Evolutionary conservation across 768 basidiomycete species (phyloP), one percentile per base, ranked within the genome.

Genomic region (Rhizopogon roseolus): DNA sequence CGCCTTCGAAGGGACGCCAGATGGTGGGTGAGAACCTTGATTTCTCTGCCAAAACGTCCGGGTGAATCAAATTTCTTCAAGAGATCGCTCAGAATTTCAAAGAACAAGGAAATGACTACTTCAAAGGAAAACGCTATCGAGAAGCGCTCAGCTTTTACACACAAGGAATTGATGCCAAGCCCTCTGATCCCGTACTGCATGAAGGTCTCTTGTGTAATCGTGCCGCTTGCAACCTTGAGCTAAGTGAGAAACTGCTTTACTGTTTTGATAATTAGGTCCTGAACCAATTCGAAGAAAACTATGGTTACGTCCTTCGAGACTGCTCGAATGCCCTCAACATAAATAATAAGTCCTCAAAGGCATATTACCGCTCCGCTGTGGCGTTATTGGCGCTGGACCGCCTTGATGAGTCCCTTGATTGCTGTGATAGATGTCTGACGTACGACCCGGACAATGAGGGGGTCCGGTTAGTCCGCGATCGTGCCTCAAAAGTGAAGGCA

Each of bases 31-130:
- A 69, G 55, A 14, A 16, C 16, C 22, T 9, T 29, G 19, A 40
- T 22, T 17, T 7, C 28, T 39, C 36, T 28, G 19, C 29, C 28
- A 36, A 16, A 19, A 38, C 48, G 44, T 29, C 17, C 10, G 29
- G 38, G 3, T 48, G 45, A 4, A 32, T 59, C 41, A 61, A 7
- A 0, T 22, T 37, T 54, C 25, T 0, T 40, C 27, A 58, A 96
- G 97, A 98, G 68, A 76, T 93, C 58, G 93, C 96, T 1, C 78
- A 82, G 56, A 94, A 90, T 64, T 97, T 98, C 72, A 98, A 97
- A 68, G 85, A 92, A 50, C 92, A 96, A 66, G 97, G 94, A 5
- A 98, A 98, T 65, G 93, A 95, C 52, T 92, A 96, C 63, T 96
- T 90, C 73, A 86, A 84, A 59, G 87, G 86, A 28, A 92, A 90